Percentiles rank a stretch among this genome's conserved stretches.
phyloP scores from a whole-genome alignment of 1,284 basidiomycete species.

The Apiotrichum domesticum region DNA sequence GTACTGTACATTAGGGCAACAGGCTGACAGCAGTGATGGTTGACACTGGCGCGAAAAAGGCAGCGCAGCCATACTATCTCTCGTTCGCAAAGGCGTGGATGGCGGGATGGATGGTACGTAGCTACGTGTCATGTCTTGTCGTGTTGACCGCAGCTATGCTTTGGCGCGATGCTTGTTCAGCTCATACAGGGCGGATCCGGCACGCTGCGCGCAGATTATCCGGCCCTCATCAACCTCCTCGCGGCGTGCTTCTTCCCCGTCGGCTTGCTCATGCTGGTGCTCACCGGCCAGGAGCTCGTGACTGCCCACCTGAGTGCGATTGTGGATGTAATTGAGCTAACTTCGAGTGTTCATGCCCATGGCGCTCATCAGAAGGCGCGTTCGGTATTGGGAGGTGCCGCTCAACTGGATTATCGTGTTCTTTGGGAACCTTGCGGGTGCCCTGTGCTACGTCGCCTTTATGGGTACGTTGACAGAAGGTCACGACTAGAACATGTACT shows the following conservation, averaged over 20 bases:
- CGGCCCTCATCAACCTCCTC: constrained; percentile 18
- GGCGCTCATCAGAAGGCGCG: constrained; percentile 16
- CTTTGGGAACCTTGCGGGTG: constrained; percentile 42
- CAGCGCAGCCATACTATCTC: constrained; percentile 17
- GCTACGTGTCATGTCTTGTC: neutral
- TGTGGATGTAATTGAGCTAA: neutral
- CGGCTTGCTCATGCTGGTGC: constrained; percentile 27
- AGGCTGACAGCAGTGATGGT: constrained; percentile 13
- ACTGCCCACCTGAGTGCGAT: constrained; percentile 26
- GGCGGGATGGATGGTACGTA: constrained; percentile 25
- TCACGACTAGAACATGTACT: too few species aligned
- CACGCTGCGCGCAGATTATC: constrained; percentile 17
- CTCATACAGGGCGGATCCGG: constrained; percentile 20
- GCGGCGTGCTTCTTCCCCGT: constrained; percentile 26
- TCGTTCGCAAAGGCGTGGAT: constrained; percentile 29
- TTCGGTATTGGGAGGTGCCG: constrained; percentile 20
- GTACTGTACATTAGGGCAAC: neutral
- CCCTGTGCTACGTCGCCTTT: constrained; percentile 38
- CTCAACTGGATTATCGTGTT: constrained; percentile 43
- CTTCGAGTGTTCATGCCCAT: constrained; percentile 25
- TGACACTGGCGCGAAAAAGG: constrained; percentile 21
- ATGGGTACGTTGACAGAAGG: constrained; percentile 19
- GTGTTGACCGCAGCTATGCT: constrained; percentile 12
- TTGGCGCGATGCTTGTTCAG: constrained; percentile 26
- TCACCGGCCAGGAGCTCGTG: constrained; percentile 24